These are phyloP conservation scores for Fusarium piperis DNA, from an alignment of 2,329 filamentous ascomycete genomes.

Conservation along the genomic window DNA sequence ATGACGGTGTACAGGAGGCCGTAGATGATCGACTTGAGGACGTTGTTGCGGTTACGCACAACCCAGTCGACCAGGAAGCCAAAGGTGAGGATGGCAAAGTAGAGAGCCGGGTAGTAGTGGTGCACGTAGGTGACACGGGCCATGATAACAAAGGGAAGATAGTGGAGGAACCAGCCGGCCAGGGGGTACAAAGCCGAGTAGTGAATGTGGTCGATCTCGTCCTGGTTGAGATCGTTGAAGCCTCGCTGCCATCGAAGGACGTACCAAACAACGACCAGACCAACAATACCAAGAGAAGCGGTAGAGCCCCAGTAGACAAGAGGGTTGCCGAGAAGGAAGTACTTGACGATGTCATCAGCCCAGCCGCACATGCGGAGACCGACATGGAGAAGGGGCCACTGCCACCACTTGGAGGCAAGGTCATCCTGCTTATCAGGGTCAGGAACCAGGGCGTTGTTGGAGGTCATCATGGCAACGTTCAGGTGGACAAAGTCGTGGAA, in stretches of 20 bases:
- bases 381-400: slow-evolving; percentile 96
- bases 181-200: slow-evolving; percentile 92
- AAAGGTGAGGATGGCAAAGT: slow-evolving; percentile 91
- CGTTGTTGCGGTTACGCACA: slow-evolving; percentile 71
- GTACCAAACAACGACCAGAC: slow-evolving; percentile 82
- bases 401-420: slow-evolving; percentile 95
- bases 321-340: slow-evolving; percentile 97
- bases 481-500: slow-evolving; percentile 97
- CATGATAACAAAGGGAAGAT: slow-evolving; percentile 96
- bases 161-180: slow-evolving; percentile 95
- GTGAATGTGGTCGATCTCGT: slow-evolving; percentile 92
- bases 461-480: slow-evolving; percentile 99
- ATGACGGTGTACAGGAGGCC: slow-evolving; percentile 76
- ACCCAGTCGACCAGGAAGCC: slow-evolving; percentile 92
- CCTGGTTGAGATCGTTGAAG: slow-evolving; percentile 80
- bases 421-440: slow-evolving; percentile 99
- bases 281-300: slow-evolving; percentile 77
- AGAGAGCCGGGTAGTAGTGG: slow-evolving; percentile 98
- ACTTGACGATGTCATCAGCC: slow-evolving; percentile 96
- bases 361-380: slow-evolving; percentile 98
- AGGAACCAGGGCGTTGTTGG: slow-evolving; percentile 96
- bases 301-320: slow-evolving; percentile 96
- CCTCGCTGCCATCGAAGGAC: slow-evolving; percentile 95
- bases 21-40: slow-evolving; percentile 75
- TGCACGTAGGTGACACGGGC: slow-evolving; percentile 98